Evolutionary conservation across 2,329 filamentous ascomycete genomes (phyloP).

Genomic region (Xylaria sp.): DNA sequence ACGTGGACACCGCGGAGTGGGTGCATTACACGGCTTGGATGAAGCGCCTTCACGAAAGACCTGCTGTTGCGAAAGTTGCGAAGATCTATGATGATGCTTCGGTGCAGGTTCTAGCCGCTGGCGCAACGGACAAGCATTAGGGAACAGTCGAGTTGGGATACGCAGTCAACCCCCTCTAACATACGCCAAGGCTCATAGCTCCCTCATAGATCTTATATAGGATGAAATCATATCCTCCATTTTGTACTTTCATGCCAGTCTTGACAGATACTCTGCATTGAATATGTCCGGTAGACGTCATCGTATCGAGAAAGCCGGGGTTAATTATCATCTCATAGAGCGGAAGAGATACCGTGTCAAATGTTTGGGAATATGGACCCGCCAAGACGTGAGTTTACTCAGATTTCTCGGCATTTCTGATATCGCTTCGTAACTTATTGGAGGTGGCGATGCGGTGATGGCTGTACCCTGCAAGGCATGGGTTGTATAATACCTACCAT

Average conservation of each 20-base stretch:
- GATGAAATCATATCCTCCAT: background rate
- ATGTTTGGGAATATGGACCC: too few relatives aligned
- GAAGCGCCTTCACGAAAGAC: constrained; percentile 20
- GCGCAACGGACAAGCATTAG: constrained; percentile 2
- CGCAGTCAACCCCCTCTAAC: background rate
- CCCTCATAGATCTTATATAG: background rate
- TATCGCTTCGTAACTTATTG: too few relatives aligned
- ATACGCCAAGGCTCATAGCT: too few relatives aligned
- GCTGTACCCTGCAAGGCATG: too few relatives aligned
- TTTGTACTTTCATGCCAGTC: background rate
- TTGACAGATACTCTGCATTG: background rate
- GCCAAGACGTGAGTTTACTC: too few relatives aligned
- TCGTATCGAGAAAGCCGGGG: background rate
- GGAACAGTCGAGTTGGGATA: background rate
- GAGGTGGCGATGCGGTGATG: too few relatives aligned
- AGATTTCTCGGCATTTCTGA: too few relatives aligned
- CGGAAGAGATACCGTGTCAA: too few relatives aligned
- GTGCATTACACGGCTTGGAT: constrained; percentile 25
- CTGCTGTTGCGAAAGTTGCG: constrained; percentile 25
- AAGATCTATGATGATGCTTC: constrained; percentile 15
- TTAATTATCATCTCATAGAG: background rate
- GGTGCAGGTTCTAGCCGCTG: constrained; percentile 5
- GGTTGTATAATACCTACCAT: too few relatives aligned
- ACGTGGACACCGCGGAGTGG: constrained; percentile 25
- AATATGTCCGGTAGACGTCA: background rate